Conservation (phyloP, 129 eudicot genomes). For the Dittrichia graveolens region DNA sequence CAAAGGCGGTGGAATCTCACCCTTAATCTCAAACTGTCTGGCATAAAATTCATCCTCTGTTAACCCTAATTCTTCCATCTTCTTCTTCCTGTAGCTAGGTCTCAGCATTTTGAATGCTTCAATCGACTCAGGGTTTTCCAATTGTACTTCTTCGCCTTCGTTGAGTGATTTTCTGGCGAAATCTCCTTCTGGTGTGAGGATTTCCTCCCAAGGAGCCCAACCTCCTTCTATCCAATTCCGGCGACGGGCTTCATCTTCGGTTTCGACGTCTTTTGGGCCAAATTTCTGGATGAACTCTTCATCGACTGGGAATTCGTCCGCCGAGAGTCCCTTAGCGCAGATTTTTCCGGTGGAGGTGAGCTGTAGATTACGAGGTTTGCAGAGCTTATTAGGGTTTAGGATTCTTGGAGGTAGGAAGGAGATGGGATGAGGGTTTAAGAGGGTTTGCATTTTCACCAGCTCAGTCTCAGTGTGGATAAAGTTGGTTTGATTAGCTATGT, state of each 20-base stretch:
- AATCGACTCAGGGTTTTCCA: slow-evolving; percentile 70
- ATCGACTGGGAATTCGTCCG: slow-evolving; percentile 91
- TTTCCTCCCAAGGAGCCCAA: slow-evolving; percentile 99
- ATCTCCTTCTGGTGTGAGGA: slow-evolving; percentile 82
- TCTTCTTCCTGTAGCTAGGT: slow-evolving; percentile 79
- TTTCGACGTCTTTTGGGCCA: slow-evolving; percentile 72
- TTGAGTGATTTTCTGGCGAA: slow-evolving; percentile 81
- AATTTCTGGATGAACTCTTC: slow-evolving; percentile 70
- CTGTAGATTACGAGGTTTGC: slow-evolving; percentile 18
- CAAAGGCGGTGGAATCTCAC: slow-evolving; percentile 71
- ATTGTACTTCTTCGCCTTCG: slow-evolving; percentile 87
- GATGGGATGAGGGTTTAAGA: slow-evolving; percentile 57
- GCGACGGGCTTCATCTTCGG: slow-evolving; percentile 91
- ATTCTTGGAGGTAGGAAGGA: slow-evolving; percentile 55
- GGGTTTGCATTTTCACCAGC: slow-evolving; percentile 52
- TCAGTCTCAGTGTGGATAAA: slow-evolving; percentile 26
- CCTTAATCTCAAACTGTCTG: slow-evolving; percentile 87
- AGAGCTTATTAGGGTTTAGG: slow-evolving; percentile 50
- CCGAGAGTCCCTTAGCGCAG: slow-evolving; percentile 45
- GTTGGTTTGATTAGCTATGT: slow-evolving; percentile 37
- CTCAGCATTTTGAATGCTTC: slow-evolving; percentile 86
- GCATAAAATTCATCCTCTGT: slow-evolving; percentile 83
- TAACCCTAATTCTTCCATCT: slow-evolving; percentile 68
- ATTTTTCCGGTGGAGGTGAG: slow-evolving; percentile 17
- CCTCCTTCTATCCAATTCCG: slow-evolving; percentile 91